Percentiles rank a stretch among this genome's conserved stretches.
phyloP scores from a whole-genome alignment of 140 eudicot genomes.

The Bidens hawaiensis region DNA sequence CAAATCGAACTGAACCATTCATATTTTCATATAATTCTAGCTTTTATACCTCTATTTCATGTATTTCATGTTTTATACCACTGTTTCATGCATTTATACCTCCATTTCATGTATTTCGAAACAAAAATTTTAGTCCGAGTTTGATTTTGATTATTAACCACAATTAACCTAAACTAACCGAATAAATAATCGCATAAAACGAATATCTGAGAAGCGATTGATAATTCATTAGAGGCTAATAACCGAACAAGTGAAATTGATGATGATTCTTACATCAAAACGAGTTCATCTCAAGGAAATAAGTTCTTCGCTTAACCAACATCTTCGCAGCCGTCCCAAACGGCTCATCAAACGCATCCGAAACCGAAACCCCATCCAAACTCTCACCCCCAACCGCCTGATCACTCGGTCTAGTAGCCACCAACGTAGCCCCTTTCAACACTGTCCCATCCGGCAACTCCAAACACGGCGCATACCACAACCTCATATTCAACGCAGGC shows the following conservation, averaged over 20 bases:
- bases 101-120: too few relatives aligned
- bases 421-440: slow-evolving; percentile 50
- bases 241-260: slow-evolving; percentile 1
- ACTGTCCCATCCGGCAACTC: slow-evolving; percentile 58
- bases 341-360: slow-evolving; percentile 66
- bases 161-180: too few relatives aligned
- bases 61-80: too few relatives aligned
- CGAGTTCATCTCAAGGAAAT: slow-evolving; percentile 78
- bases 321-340: slow-evolving; percentile 60
- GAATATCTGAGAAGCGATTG: too few relatives aligned
- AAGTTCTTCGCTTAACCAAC: slow-evolving; percentile 72
- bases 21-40: too few relatives aligned
- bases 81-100: too few relatives aligned
- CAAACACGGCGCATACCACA: slow-evolving; percentile 62
- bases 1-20: too few relatives aligned
- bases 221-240: too few relatives aligned
- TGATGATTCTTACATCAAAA: slow-evolving; percentile 28
- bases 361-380: slow-evolving; percentile 55
- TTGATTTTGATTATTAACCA: too few relatives aligned
- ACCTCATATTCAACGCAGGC: slow-evolving; percentile 51
- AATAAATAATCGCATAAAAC: too few relatives aligned
- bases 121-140: too few relatives aligned
- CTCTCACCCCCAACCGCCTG: slow-evolving; percentile 29
- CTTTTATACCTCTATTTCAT: too few relatives aligned
- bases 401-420: slow-evolving; percentile 45